Base-by-base conservation (phyloP, 495 filamentous ascomycete genomes). In the Xylaria flabelliformis region DNA sequence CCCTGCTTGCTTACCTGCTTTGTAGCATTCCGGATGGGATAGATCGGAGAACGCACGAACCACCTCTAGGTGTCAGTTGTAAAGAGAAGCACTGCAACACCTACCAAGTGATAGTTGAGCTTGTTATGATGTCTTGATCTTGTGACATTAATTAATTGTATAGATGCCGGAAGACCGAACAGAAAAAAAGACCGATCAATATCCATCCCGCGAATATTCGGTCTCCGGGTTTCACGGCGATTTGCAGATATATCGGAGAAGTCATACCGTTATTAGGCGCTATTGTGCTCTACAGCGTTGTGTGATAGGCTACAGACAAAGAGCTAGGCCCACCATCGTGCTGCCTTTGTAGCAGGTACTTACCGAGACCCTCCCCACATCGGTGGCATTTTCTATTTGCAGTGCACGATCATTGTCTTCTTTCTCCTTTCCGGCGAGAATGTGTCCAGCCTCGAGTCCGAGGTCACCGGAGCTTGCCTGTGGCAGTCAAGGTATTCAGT, bases 271-370 rank as follows among this genome's bases (percentile, higher is more conserved):
- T 42, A 1, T 21, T n/a, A 39, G 32, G 56, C 59, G 59, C 36
- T 44, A 63, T 12, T 44, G 3, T 29, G 36, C n/a, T 24, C 36
- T 32, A 5, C 63, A 19, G 24, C 10, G 41, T 32, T 29, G 61
- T 34, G 42, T 66, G 64, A 66, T 66, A 50, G 64, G 64, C 5
- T 46, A 17, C 26, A 50, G 24, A 17, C n/a, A 19, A 29, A 9
- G 39, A 29, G 39, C 61, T 44, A 29, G 39, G 39, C 42, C 63
- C 63, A 29, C 42, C 42, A 50, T 10, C 5, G 15, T n/a, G 5
- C 39, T 41, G 39, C 15, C 61, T 39, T 41, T 64, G 34, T 26
- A 41, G 36, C 5, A 64, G 34, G 34, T 64, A 64, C 39, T 64
- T 64, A 13, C 53, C 19, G 8, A 32, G 29, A 17, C 24, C 26